Evolutionary conservation across 2,329 filamentous ascomycete genomes (phyloP).

Genomic region (Beauveria sp.): DNA sequence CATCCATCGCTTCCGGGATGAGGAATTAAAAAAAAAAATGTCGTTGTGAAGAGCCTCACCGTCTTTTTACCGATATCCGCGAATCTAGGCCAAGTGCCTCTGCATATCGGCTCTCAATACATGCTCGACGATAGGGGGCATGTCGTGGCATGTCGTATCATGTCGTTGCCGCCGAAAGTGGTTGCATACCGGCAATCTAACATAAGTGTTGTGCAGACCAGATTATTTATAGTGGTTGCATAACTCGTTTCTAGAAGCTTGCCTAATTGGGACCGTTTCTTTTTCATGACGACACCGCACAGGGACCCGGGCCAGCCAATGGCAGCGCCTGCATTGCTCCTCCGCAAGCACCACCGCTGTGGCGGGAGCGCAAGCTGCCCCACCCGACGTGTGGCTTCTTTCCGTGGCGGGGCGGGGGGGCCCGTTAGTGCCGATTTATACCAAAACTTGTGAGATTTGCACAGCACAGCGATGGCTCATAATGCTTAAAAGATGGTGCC

Average conservation of each 20-base stretch:
- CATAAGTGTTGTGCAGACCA: background rate
- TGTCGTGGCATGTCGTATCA: background rate
- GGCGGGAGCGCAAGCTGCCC: conserved; percentile 1
- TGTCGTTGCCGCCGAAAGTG: background rate
- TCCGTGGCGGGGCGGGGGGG: background rate
- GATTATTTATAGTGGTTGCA: conserved; percentile 9
- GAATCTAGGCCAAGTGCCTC: background rate
- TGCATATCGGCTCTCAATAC: background rate
- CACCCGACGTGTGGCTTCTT: background rate
- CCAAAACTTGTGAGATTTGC: conserved; percentile 2
- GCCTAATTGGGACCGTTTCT: background rate
- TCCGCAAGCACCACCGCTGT: conserved; percentile 7
- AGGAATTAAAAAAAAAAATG: background rate
- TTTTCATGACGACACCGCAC: background rate
- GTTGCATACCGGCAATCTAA: background rate
- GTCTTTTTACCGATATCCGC: background rate
- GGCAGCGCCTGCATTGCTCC: background rate
- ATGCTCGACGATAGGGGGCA: background rate
- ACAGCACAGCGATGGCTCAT: background rate
- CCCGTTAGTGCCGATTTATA: conserved; percentile 10
- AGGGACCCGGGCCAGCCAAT: background rate
- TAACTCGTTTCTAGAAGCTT: conserved; percentile 9
- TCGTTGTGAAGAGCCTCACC: background rate
- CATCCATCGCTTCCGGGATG: background rate
- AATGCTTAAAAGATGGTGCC: background rate